Conservation (phyloP, 2,329 filamentous ascomycete species). For the Neopestalotiopsis rosae region DNA sequence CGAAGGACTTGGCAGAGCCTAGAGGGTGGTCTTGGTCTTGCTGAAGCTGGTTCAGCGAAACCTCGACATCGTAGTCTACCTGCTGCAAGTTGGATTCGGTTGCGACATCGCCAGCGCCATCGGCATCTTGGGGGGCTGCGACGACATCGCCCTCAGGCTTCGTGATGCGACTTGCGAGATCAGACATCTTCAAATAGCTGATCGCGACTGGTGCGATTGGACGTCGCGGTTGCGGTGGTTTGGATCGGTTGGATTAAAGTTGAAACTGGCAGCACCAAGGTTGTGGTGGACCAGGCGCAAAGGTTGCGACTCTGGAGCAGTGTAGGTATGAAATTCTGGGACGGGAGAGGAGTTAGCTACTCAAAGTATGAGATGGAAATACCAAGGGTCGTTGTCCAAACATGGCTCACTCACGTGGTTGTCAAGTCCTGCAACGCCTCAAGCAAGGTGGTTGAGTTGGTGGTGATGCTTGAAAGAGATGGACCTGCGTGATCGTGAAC, state of each 20-base stretch:
- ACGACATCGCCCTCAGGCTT: slow-evolving; percentile 40
- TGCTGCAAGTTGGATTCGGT: slow-evolving; percentile 66
- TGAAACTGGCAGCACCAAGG: too few relatives aligned
- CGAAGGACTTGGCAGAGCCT: slow-evolving; percentile 82
- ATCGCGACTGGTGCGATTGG: not conserved
- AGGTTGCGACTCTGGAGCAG: not conserved
- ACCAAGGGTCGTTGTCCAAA: not conserved
- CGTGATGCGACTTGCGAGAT: slow-evolving; percentile 58
- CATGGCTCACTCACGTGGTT: not conserved
- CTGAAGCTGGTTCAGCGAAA: slow-evolving; percentile 90
- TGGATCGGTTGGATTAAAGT: not conserved
- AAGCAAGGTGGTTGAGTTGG: not conserved
- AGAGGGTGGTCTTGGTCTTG: slow-evolving; percentile 85
- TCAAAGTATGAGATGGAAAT: not conserved
- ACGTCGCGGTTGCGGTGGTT: not conserved
- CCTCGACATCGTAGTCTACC: slow-evolving; percentile 85
- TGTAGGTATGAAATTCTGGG: not conserved
- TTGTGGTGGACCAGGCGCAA: not conserved
- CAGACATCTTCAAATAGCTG: slow-evolving; percentile 43
- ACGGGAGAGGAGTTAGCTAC: not conserved
- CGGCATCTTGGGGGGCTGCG: slow-evolving; percentile 26
- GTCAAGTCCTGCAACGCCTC: not conserved
- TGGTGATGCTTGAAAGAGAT: not conserved
- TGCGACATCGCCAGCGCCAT: slow-evolving; percentile 41
- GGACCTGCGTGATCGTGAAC: not conserved